Evolutionary conservation across 176 grass and related monocot genomes (phyloP).

Genomic region (Dactylis glomerata): DNA sequence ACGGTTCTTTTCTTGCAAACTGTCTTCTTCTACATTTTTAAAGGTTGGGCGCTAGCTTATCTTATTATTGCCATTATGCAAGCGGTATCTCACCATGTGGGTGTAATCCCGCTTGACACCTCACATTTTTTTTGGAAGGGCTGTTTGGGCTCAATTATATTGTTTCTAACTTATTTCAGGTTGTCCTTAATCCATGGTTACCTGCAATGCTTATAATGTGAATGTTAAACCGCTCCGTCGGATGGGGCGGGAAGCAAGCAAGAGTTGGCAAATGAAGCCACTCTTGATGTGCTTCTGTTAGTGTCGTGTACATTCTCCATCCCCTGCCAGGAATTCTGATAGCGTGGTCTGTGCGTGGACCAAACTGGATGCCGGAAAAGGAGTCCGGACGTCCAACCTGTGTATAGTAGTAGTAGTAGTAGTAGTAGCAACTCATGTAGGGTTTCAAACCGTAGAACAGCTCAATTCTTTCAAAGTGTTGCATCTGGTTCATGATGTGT

Average conservation of each 20-base stretch:
- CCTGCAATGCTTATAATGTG: conserved; percentile 41
- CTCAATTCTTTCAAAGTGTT: conserved; percentile 43
- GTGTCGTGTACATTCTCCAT: conserved; percentile 55
- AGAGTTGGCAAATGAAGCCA: conserved; percentile 37
- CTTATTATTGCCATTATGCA: background rate
- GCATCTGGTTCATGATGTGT: conserved; percentile 40
- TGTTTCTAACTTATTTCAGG: conserved; percentile 25
- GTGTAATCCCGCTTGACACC: no score
- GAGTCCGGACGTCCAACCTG: conserved; percentile 46
- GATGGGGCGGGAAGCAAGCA: conserved; percentile 36
- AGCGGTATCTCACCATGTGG: no score
- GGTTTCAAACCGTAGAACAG: conserved; percentile 48
- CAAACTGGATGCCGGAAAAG: conserved; percentile 52
- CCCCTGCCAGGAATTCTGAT: conserved; percentile 51
- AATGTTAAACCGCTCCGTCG: conserved; percentile 29
- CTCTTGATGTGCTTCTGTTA: conserved; percentile 45
- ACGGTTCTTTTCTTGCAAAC: conserved; percentile 72
- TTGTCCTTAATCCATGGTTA: conserved; percentile 46
- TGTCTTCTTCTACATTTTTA: conserved; percentile 56
- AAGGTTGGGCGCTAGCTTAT: conserved; percentile 32
- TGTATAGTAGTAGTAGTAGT: conserved; percentile 40
- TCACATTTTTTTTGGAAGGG: background rate
- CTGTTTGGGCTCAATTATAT: conserved; percentile 1
- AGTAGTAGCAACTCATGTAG: conserved; percentile 50
- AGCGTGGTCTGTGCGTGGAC: conserved; percentile 46